A percentile compares a stretch with the other conserved stretches of the same genome.
phyloP scores from a whole-genome alignment of 139 green algal genomes.

The Nannochloris sp. region DNA sequence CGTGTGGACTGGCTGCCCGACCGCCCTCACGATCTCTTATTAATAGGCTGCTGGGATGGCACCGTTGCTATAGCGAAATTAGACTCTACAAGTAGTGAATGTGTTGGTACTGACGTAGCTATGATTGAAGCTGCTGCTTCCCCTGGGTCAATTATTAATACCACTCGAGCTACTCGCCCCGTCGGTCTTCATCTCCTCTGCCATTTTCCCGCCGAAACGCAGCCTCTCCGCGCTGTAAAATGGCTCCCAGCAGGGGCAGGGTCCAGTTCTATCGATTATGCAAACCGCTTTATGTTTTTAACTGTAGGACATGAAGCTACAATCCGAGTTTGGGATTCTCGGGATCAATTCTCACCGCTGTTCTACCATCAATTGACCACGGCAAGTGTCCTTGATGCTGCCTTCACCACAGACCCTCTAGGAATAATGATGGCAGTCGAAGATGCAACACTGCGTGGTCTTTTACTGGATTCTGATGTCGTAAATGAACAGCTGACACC shows the following conservation, averaged over 20 bases:
- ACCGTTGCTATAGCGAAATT: conserved; percentile 27
- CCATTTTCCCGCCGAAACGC: conserved; percentile 16
- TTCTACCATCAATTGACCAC: conserved; percentile 14
- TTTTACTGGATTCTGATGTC: conserved; percentile 6
- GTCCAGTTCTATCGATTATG: not conserved
- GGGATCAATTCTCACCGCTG: conserved; percentile 13
- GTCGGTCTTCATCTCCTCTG: conserved; percentile 5
- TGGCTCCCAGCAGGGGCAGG: conserved; percentile 10
- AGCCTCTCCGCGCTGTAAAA: conserved; percentile 13
- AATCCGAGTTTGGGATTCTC: conserved; percentile 22
- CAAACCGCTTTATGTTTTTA: conserved; percentile 6
- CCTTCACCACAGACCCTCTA: conserved; percentile 9
- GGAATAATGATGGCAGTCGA: conserved; percentile 24
- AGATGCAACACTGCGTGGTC: conserved; percentile 15
- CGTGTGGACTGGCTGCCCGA: conserved; percentile 47
- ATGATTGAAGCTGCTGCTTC: too few species aligned
- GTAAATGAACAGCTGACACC: not conserved
- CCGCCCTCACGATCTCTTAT: conserved; percentile 37
- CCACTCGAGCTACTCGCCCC: too few species aligned
- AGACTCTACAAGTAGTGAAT: not conserved
- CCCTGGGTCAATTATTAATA: too few species aligned
- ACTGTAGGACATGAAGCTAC: conserved; percentile 21
- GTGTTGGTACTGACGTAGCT: not conserved
- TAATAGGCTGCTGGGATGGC: conserved; percentile 57
- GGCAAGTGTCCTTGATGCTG: conserved; percentile 5